Conservation (phyloP, 148 eudicot species). For the Dianthus caryophyllus region DNA sequence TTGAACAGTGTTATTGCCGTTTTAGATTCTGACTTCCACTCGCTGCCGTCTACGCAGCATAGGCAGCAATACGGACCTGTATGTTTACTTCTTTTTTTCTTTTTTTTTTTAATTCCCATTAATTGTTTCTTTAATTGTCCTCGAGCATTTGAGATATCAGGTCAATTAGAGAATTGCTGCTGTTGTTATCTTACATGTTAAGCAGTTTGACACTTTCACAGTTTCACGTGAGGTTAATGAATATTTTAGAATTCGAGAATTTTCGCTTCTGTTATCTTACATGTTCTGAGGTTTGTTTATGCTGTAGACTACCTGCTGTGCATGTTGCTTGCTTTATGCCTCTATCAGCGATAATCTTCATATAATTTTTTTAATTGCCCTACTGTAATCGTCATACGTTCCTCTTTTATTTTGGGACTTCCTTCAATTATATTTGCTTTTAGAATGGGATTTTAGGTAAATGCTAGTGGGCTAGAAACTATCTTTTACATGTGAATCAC, state of each 20-base stretch:
- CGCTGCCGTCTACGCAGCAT: conserved; percentile 91
- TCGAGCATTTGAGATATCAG: not conserved
- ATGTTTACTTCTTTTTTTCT: conserved; percentile 24
- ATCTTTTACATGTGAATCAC: too few species aligned
- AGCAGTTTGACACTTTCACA: not conserved
- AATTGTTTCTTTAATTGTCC: not conserved
- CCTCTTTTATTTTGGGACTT: too few species aligned
- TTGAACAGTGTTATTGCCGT: conserved; percentile 96
- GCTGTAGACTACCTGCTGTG: not conserved
- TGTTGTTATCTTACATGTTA: not conserved
- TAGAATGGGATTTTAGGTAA: too few species aligned
- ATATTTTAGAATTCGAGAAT: not conserved
- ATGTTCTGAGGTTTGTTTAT: too few species aligned
- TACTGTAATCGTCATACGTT: too few species aligned
- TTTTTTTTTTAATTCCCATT: not conserved
- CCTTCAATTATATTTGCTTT: too few species aligned
- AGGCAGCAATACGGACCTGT: conserved; percentile 97
- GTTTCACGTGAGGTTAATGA: too few species aligned
- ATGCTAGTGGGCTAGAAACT: too few species aligned
- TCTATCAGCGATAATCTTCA: too few species aligned
- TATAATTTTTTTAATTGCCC: too few species aligned
- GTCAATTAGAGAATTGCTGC: not conserved
- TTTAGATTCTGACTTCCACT: conserved; percentile 96
- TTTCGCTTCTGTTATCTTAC: too few species aligned
- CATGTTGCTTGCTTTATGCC: not conserved